These are phyloP conservation scores for Aspergillus novoparasiticus DNA, from an alignment of 2,329 filamentous ascomycete species.

Conservation along the genomic window DNA sequence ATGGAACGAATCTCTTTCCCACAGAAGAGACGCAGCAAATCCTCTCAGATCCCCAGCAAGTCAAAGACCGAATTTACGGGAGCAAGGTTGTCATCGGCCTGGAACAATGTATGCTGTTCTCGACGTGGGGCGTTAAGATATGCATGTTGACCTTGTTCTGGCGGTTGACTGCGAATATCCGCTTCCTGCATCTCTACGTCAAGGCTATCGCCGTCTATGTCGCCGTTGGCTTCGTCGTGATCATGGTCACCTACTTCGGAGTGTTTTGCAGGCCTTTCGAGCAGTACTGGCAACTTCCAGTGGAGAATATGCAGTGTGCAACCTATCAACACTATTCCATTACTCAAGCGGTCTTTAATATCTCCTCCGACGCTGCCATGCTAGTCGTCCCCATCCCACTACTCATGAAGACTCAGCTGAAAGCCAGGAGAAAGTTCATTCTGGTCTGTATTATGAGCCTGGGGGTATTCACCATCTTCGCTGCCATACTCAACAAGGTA, in stretches of 20 bases:
- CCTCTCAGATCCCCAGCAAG: conserved; percentile 40
- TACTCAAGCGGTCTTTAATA: conserved; percentile 49
- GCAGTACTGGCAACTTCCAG: conserved; percentile 54
- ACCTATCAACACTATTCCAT: conserved; percentile 46
- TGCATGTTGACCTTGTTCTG: conserved; percentile 55
- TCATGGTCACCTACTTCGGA: conserved; percentile 52
- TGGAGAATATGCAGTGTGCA: conserved; percentile 42
- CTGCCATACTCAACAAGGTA: conserved; percentile 53
- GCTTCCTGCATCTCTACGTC: conserved; percentile 38
- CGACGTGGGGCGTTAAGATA: conserved; percentile 55
- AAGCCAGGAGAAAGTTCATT: conserved; percentile 36
- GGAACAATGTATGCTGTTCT: conserved; percentile 53
- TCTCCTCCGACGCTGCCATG: conserved; percentile 44
- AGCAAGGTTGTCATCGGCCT: conserved; percentile 54
- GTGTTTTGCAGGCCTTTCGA: conserved; percentile 54
- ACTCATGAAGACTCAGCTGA: conserved; percentile 38
- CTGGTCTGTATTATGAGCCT: conserved; percentile 40
- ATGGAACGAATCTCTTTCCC: conserved; percentile 44
- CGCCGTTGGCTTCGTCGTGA: conserved; percentile 47
- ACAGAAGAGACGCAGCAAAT: conserved; percentile 35
- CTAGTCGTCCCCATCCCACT: conserved; percentile 43
- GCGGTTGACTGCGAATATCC: conserved; percentile 46
- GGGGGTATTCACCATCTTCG: conserved; percentile 45
- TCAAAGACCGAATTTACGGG: conserved; percentile 47
- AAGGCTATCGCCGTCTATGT: conserved; percentile 47